A percentile compares a stretch with the other conserved stretches of the same genome.
phyloP scores from a whole-genome alignment of 805 yeast species.

The Scheffersomyces coipomensis region DNA sequence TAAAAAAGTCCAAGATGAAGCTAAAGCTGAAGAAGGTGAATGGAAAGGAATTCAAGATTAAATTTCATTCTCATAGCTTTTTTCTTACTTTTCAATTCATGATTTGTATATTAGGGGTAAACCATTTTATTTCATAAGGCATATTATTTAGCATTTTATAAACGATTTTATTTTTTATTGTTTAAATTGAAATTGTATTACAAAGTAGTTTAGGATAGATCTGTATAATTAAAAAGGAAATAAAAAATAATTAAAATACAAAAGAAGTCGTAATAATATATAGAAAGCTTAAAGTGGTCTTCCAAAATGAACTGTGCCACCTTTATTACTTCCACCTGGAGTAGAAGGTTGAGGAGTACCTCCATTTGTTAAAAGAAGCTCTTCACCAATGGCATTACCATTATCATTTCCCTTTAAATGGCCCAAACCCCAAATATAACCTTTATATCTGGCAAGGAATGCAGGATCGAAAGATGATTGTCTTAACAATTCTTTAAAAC shows the following conservation, averaged over 20 bases:
- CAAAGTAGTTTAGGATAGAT: slow-evolving; percentile 2
- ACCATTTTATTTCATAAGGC: background rate
- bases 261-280: background rate
- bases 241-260: slow-evolving; percentile 1
- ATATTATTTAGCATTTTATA: background rate
- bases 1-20: slow-evolving; percentile 19
- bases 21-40: slow-evolving; percentile 12
- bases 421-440: slow-evolving; percentile 53
- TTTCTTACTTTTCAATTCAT: background rate
- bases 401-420: slow-evolving; percentile 14
- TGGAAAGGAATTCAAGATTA: slow-evolving; percentile 28
- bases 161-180: no score
- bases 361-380: slow-evolving; percentile 1
- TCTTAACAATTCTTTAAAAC: slow-evolving; percentile 55
- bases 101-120: background rate
- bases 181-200: no score
- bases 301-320: slow-evolving; percentile 29
- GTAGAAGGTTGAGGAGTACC: slow-evolving; percentile 19
- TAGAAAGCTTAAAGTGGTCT: slow-evolving; percentile 19
- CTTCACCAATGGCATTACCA: background rate
- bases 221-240: background rate
- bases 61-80: background rate
- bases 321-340: slow-evolving; percentile 18
- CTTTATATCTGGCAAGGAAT: slow-evolving; percentile 38
- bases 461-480: slow-evolving; percentile 20